Percentiles rank a stretch among this genome's conserved stretches.
Conservation (phyloP, 768 basidiomycete species). For the Pleurotus pulmonarius region DNA sequence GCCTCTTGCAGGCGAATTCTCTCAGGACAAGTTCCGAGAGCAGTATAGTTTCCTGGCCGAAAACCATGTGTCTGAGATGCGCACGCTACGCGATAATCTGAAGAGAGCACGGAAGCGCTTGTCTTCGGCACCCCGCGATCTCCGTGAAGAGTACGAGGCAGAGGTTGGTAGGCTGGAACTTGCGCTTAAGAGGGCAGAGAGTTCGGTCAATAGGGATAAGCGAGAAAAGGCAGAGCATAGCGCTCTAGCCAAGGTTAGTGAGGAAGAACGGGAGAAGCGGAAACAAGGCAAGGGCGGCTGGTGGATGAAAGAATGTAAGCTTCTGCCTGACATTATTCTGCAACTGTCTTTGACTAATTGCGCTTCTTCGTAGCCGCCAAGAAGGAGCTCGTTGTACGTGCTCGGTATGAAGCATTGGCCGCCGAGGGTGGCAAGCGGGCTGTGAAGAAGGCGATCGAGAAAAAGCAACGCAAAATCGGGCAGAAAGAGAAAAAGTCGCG, state of each 20-base stretch:
- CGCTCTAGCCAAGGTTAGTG: conserved; percentile 51
- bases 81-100: conserved; percentile 59
- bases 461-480: conserved; percentile 80
- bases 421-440: conserved; percentile 73
- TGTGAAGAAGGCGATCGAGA: conserved; percentile 85
- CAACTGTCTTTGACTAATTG: conserved; percentile 6
- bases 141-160: conserved; percentile 54
- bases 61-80: conserved; percentile 61
- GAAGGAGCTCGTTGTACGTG: conserved; percentile 66
- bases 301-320: conserved; percentile 81
- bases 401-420: conserved; percentile 77
- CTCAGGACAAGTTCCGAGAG: conserved; percentile 57
- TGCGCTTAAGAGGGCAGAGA: conserved; percentile 75
- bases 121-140: conserved; percentile 54
- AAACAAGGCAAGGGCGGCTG: conserved; percentile 77
- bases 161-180: conserved; percentile 71
- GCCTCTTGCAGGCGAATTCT: conserved; percentile 65
- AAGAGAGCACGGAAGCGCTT: conserved; percentile 66
- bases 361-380: conserved; percentile 58
- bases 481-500: conserved; percentile 88
- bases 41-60: conserved; percentile 75
- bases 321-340: conserved; percentile 5
- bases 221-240: conserved; percentile 68
- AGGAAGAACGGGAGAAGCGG: conserved; percentile 63
- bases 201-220: conserved; percentile 68